A percentile compares a stretch with the other conserved stretches of the same genome.
Conservation (phyloP, 768 basidiomycete species). For the Myochromella boudieri region DNA sequence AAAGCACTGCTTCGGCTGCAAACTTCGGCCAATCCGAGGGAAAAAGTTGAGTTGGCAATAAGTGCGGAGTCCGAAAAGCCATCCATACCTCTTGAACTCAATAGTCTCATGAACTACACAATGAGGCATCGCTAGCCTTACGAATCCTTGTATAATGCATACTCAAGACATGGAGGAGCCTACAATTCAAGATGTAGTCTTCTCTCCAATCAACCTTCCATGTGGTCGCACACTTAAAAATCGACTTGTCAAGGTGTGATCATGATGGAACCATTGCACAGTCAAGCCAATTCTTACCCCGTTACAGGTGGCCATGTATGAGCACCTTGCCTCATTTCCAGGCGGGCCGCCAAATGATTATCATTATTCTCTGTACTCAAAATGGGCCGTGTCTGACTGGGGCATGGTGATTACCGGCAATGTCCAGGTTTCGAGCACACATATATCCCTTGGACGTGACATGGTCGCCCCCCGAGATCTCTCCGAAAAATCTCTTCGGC, state of each 20-base stretch:
- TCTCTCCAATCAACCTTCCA: conserved; percentile 32
- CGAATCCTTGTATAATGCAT: too few relatives aligned
- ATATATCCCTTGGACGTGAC: conserved; percentile 74
- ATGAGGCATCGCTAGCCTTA: too few relatives aligned
- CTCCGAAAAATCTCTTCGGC: conserved; percentile 40
- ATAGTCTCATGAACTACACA: too few relatives aligned
- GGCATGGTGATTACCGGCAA: conserved; percentile 91
- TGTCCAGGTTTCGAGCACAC: conserved; percentile 61
- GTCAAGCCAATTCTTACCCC: not conserved
- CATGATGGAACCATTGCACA: not conserved
- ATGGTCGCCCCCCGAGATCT: conserved; percentile 53
- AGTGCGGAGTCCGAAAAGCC: too few relatives aligned
- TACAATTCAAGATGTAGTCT: conserved; percentile 12
- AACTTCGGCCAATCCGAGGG: too few relatives aligned
- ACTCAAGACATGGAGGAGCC: conserved; percentile 5
- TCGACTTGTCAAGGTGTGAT: conserved; percentile 54
- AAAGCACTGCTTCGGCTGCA: too few relatives aligned
- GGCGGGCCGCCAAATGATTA: conserved; percentile 73
- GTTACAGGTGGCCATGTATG: conserved; percentile 86
- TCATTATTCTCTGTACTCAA: conserved; percentile 65
- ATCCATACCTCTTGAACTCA: too few relatives aligned
- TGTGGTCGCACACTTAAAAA: conserved; percentile 45
- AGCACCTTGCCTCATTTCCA: conserved; percentile 64
- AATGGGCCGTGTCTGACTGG: conserved; percentile 79
- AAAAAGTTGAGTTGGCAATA: too few relatives aligned